Conservation (phyloP, 140 eudicot genomes). For the Anethum foeniculum region DNA sequence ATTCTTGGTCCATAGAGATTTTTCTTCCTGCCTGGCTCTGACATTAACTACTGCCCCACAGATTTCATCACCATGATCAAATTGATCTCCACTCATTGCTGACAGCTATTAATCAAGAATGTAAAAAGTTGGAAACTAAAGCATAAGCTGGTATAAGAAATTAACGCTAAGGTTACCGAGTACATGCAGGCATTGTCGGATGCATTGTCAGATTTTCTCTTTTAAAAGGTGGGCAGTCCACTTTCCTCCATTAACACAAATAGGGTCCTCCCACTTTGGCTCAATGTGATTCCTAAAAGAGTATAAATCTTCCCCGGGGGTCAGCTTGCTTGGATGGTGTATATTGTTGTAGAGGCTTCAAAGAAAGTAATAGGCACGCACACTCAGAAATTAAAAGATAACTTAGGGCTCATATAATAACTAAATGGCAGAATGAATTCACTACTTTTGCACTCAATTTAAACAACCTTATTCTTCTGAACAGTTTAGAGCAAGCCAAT, state of each 20-base stretch:
- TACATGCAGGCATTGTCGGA: constrained; percentile 61
- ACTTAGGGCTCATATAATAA: too few species aligned
- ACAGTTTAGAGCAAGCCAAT: too few species aligned
- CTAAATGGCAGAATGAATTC: too few species aligned
- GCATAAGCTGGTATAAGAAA: background rate
- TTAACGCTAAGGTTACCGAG: constrained; percentile 36
- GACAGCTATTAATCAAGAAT: constrained; percentile 37
- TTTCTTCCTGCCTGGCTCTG: constrained; percentile 60
- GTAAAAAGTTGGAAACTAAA: background rate
- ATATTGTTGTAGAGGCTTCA: constrained; percentile 75
- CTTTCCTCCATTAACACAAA: constrained; percentile 92
- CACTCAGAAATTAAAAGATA: background rate
- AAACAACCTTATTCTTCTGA: too few species aligned
- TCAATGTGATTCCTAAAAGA: constrained; percentile 72
- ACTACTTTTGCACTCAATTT: too few species aligned
- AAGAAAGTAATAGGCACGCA: background rate
- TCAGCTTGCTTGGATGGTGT: constrained; percentile 70
- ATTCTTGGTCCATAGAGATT: constrained; percentile 84
- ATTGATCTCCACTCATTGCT: constrained; percentile 94
- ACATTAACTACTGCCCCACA: constrained; percentile 94
- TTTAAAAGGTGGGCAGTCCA: constrained; percentile 61
- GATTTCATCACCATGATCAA: constrained; percentile 83
- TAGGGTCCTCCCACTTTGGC: constrained; percentile 94
- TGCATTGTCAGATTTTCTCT: constrained; percentile 57
- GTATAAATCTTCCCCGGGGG: constrained; percentile 57